Evolutionary conservation across 2,329 filamentous ascomycete species (phyloP), one percentile per base, ranked within the genome.

Genomic region (Karstenula rhodostoma): DNA sequence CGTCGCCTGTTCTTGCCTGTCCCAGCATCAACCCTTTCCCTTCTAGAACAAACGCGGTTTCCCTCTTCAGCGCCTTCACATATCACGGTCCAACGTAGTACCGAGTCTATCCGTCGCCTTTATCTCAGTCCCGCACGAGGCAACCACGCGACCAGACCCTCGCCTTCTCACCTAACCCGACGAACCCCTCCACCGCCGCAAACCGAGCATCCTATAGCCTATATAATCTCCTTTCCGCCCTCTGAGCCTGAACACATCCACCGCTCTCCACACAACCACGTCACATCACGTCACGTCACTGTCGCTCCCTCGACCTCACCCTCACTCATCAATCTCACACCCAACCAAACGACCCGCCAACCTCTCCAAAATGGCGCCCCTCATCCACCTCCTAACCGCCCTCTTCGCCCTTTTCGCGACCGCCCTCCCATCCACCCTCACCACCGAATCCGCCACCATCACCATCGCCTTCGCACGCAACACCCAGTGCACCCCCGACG

Each of bases 311-410:
- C 7, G 27, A 19, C 46, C 46, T 22, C 4, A 44, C 42, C 17
- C 10, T 15, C 46, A 35, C n/a, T 23, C 46, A 22, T 23, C 47
- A 17, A 27, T 49, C 25, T n/a, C 23, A 15, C 19, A 9, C 6
- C n/a, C 40, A 22, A n/a, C 29, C 29, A 32, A 32, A 5, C 8
- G 17, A 22, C 17, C 23, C n/a, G 10, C 23, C 25, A 22, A 6
- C 56, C n/a, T 10, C 25, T 42, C 35, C 25, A 46, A 25, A 32
- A 59, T 59, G 57, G 37, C 27, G 9, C 35, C 47, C 50, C 32
- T 32, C 33, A 46, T 43, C 33, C n/a, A n/a, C n/a, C 33, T 56
- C 23, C 33, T 59, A 35, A 6, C 37, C 27, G 17, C 49, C 23
- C 32, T 48, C 19, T 17, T 22, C 32, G 25, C 32, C 35, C 17